These are phyloP conservation scores for Phytophthora europaea DNA, from an alignment of 352 stramenopile species.

Conservation along the genomic window DNA sequence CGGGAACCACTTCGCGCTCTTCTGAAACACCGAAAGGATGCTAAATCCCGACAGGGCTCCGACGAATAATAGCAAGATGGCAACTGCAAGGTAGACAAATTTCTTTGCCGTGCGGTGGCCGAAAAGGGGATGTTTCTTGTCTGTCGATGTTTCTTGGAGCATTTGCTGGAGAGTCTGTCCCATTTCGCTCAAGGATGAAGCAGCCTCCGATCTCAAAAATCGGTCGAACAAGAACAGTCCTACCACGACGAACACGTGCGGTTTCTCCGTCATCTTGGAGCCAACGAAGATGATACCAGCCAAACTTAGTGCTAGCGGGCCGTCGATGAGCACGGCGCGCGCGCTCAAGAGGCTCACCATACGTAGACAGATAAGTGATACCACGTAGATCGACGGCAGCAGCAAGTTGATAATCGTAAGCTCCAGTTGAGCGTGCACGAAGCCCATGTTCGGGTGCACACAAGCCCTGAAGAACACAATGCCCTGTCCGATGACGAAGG, in stretches of 20 bases:
- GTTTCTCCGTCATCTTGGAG: constrained; percentile 84
- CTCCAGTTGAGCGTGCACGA: constrained; percentile 89
- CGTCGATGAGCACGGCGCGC: constrained; percentile 56
- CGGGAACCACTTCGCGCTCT: constrained; percentile 62
- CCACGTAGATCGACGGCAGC: constrained; percentile 87
- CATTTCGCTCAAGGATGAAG: constrained; percentile 63
- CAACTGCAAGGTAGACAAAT: constrained; percentile 70
- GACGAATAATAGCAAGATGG: constrained; percentile 77
- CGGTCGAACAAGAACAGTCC: constrained; percentile 83
- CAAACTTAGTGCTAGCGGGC: constrained; percentile 59
- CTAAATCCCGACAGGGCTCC: constrained; percentile 81
- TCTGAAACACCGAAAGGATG: constrained; percentile 79
- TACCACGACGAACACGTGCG: constrained; percentile 81
- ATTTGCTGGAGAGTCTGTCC: constrained; percentile 69
- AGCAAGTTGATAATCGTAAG: constrained; percentile 92
- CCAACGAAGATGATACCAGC: constrained; percentile 66
- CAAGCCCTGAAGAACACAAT: constrained; percentile 86
- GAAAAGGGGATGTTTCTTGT: constrained; percentile 52
- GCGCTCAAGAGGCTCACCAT: constrained; percentile 72
- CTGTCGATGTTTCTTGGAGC: constrained; percentile 61
- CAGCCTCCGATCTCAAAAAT: constrained; percentile 64
- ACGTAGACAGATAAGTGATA: constrained; percentile 83
- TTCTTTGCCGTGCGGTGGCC: constrained; percentile 70
- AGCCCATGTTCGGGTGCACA: constrained; percentile 86
- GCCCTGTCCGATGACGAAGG: constrained; percentile 79